phyloP scores from a whole-genome alignment of 2,329 filamentous ascomycete genomes.

The Neonectria ditissima region DNA sequence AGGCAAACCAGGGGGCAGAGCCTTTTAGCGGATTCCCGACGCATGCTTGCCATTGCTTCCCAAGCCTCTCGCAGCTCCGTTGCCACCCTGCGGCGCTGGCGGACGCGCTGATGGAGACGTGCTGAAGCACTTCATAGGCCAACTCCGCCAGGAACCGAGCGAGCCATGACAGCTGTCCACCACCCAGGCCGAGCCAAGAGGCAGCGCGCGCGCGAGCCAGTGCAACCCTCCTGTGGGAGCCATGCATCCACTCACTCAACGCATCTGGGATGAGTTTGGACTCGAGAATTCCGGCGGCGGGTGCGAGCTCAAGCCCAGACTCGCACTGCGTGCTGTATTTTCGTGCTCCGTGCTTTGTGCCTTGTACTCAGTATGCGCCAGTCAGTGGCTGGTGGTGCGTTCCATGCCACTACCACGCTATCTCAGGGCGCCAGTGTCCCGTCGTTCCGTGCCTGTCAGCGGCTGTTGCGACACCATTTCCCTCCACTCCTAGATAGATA shows the following conservation, averaged over 20 bases:
- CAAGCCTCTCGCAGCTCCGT: not conserved
- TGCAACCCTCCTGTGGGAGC: slow-evolving; percentile 11
- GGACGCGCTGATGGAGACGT: slow-evolving; percentile 28
- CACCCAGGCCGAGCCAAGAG: slow-evolving; percentile 2
- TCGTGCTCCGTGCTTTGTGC: not conserved
- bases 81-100: slow-evolving; percentile 23
- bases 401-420: not conserved
- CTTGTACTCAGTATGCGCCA: not conserved
- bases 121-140: slow-evolving; percentile 37
- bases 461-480: slow-evolving; percentile 19
- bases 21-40: slow-evolving; percentile 3
- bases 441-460: slow-evolving; percentile 29
- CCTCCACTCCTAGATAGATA: too few species aligned
- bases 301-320: not conserved
- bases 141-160: slow-evolving; percentile 26
- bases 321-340: not conserved
- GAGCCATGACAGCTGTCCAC: slow-evolving; percentile 29
- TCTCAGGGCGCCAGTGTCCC: not conserved
- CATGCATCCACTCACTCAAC: slow-evolving; percentile 28
- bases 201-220: not conserved
- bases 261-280: slow-evolving; percentile 10
- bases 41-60: slow-evolving; percentile 10
- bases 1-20: slow-evolving; percentile 7
- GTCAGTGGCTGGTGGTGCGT: slow-evolving; percentile 1
- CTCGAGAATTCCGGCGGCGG: not conserved